Evolutionary conservation across 331 rosid genomes (phyloP), one percentile per base, ranked within the genome.

Genomic region (Stylosanthes scabra): DNA sequence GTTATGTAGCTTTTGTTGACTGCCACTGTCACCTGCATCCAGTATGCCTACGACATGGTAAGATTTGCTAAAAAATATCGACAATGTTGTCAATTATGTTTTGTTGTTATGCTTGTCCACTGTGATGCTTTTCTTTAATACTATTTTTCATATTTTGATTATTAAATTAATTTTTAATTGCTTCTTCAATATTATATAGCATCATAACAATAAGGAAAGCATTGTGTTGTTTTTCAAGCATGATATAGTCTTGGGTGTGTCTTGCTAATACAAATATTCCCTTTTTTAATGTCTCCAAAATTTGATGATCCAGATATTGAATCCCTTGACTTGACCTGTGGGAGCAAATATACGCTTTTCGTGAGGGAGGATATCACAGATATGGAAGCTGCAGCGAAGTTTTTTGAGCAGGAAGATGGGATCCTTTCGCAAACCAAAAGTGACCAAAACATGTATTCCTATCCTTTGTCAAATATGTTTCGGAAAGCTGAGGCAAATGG

Each of bases 31-130:
- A 74, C 78, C 52, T 42, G 82, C 98, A 95, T 79, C 85, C 87
- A 7, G 89, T 87, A 62, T 95, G 99, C 86, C 90, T 95, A 79
- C 97, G 93, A 41, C 99, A 95, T 72, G 97, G 99, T 95, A 88
- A 75, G 88, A 72, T 73, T 63, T 77, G 45, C 60, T 61, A 14
- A 34, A 16, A 54, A 11, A 61, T 56, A 52, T 75, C 45, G 3
- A n/a, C n/a, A 16, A 49, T 16, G 41, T 31, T 54, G 55, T n/a
- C 75, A 13, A 34, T 66, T 40, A 39, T 71, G 31, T 65, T 59
- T 74, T 71, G 64, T 14, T 74, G 25, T 31, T 37, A 11, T 20
- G 60, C 58, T 60, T 58, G 57, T 78, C 65, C 74, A 51, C 31
- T 74, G n/a, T n/a, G 56, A 74, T 77, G 81, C 69, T 57, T 59